Evolutionary conservation across 2,329 filamentous ascomycete species (phyloP).

Genomic region (Rhytidhysteron rufulum): DNA sequence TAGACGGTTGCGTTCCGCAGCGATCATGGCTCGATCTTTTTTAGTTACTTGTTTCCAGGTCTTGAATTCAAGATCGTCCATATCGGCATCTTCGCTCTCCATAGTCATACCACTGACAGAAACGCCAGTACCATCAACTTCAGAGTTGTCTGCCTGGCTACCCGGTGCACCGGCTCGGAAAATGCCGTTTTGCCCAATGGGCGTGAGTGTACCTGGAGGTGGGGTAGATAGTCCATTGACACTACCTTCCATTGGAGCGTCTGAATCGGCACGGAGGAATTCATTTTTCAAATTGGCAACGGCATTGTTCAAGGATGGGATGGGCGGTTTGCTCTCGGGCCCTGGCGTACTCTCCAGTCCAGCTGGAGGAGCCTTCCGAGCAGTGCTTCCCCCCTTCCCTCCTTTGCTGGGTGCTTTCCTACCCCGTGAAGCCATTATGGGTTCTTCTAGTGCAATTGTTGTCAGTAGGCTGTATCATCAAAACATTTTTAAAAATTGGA

Average conservation of each 20-base stretch:
- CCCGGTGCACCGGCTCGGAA: slow-evolving; percentile 54
- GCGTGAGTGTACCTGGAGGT: slow-evolving; percentile 74
- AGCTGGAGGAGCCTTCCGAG: slow-evolving; percentile 69
- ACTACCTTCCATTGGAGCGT: slow-evolving; percentile 68
- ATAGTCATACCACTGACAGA: slow-evolving; percentile 64
- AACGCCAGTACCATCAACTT: slow-evolving; percentile 70
- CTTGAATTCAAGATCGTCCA: slow-evolving; percentile 89
- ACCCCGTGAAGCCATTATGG: slow-evolving; percentile 95
- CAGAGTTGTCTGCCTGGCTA: slow-evolving; percentile 80
- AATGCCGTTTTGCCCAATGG: slow-evolving; percentile 65
- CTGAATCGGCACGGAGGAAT: slow-evolving; percentile 64
- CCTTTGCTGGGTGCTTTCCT: slow-evolving; percentile 79
- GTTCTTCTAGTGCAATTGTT: slow-evolving; percentile 52
- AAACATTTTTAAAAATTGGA: slow-evolving; percentile 1
- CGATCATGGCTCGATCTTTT: slow-evolving; percentile 82
- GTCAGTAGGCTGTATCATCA: slow-evolving; percentile 4
- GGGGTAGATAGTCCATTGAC: slow-evolving; percentile 83
- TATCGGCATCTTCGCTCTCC: slow-evolving; percentile 71
- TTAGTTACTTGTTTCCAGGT: slow-evolving; percentile 99
- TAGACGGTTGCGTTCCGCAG: slow-evolving; percentile 79
- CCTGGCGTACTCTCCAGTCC: slow-evolving; percentile 76
- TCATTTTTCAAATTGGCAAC: slow-evolving; percentile 50
- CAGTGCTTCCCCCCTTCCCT: slow-evolving; percentile 59
- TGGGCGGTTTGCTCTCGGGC: slow-evolving; percentile 67
- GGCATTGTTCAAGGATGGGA: slow-evolving; percentile 54